Percentiles rank a stretch among this genome's conserved stretches.
Evolutionary conservation across 208 protist genomes (phyloP).

Genomic region (Leishmania aethiopica): DNA sequence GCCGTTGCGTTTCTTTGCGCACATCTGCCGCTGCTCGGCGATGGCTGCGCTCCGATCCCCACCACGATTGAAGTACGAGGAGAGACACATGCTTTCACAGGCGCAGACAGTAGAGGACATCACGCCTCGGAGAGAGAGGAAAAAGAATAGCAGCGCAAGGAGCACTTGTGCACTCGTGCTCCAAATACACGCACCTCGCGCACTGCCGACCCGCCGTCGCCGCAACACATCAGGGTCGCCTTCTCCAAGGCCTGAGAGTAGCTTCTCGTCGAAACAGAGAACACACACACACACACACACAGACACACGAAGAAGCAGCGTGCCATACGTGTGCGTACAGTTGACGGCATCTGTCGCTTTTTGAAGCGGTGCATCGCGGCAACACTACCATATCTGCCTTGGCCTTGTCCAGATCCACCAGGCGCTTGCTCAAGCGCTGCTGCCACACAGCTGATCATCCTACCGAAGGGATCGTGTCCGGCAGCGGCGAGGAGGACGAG

Average conservation of each 20-base stretch:
- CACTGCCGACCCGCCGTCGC: not conserved
- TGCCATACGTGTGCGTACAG: not conserved
- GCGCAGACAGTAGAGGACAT: not conserved
- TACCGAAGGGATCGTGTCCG: constrained; percentile 10
- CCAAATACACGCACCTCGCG: not conserved
- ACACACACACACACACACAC: not conserved
- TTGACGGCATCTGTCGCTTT: not conserved
- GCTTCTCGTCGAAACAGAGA: not conserved
- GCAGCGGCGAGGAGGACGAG: constrained; percentile 14
- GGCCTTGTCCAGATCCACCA: constrained; percentile 32
- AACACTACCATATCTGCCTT: constrained; percentile 23
- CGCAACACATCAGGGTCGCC: not conserved
- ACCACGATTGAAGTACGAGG: not conserved
- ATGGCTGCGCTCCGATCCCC: not conserved
- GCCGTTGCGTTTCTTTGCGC: not conserved
- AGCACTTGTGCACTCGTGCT: not conserved
- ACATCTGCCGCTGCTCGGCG: not conserved
- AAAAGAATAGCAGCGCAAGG: constrained; percentile 7
- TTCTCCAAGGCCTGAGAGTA: not conserved
- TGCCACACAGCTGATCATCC: constrained; percentile 15
- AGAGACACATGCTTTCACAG: not conserved
- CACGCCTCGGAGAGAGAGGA: not conserved
- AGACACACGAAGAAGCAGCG: not conserved
- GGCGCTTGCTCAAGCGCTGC: constrained; percentile 18
- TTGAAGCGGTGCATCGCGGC: not conserved